A percentile compares a stretch with the other conserved stretches of the same genome.
These are phyloP conservation scores for Flaveria linearis DNA, from an alignment of 129 eudicot species.

Conservation along the genomic window DNA sequence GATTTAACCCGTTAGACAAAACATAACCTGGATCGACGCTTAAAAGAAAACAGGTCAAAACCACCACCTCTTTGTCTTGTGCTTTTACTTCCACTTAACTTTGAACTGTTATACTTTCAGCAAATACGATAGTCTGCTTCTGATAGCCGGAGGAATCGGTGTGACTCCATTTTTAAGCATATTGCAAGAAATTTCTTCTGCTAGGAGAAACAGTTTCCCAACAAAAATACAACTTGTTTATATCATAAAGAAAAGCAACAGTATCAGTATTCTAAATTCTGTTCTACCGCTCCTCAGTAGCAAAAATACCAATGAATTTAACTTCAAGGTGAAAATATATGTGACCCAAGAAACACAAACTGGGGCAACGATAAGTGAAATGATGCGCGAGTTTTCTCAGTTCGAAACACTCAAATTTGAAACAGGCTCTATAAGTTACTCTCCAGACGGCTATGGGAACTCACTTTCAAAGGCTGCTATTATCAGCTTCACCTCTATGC, in stretches of 20 bases:
- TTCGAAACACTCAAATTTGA: constrained; percentile 41
- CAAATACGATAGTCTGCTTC: constrained; percentile 77
- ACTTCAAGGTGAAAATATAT: constrained; percentile 53
- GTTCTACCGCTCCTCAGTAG: constrained; percentile 54
- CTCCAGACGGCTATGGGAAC: constrained; percentile 54
- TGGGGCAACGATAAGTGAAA: constrained; percentile 46
- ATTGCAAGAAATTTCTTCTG: constrained; percentile 61
- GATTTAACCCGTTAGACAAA: neutral
- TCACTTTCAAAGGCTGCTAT: constrained; percentile 48
- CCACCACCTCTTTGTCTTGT: neutral
- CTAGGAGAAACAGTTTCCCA: constrained; percentile 40
- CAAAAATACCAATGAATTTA: constrained; percentile 29
- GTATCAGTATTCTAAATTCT: constrained; percentile 51
- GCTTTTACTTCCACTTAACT: constrained; percentile 7
- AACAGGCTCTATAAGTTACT: constrained; percentile 34
- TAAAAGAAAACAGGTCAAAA: neutral
- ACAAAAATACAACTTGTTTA: constrained; percentile 64
- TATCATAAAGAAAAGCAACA: constrained; percentile 59
- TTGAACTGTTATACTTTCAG: constrained; percentile 26
- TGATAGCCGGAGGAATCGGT: constrained; percentile 91
- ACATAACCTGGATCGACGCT: neutral
- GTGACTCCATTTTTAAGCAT: constrained; percentile 84
- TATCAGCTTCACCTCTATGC: constrained; percentile 43
- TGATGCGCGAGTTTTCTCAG: constrained; percentile 54
- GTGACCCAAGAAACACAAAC: constrained; percentile 76